Percentiles rank a stretch among this genome's conserved stretches.
These are phyloP conservation scores for Ophiostoma perfectum DNA, from an alignment of 2,329 filamentous ascomycete species.

Conservation along the genomic window DNA sequence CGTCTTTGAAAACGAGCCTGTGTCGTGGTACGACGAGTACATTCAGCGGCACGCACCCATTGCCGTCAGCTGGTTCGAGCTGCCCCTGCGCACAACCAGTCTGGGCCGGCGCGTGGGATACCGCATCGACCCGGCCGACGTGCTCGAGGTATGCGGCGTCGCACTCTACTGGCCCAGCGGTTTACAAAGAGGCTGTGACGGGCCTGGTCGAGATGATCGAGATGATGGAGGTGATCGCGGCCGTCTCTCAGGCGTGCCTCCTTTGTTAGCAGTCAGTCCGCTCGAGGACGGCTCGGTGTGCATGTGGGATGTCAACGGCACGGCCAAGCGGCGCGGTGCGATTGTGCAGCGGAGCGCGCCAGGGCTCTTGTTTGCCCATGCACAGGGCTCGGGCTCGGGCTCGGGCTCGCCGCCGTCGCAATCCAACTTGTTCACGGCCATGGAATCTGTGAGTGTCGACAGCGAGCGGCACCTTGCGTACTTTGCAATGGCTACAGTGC, in stretches of 20 bases:
- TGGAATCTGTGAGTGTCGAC: slow-evolving; percentile 79
- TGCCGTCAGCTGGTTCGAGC: slow-evolving; percentile 71
- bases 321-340: slow-evolving; percentile 50
- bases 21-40: slow-evolving; percentile 86
- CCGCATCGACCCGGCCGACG: slow-evolving; percentile 33
- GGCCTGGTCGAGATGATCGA: slow-evolving; percentile 33
- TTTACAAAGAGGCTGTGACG: too few relatives aligned
- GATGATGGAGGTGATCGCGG: background rate
- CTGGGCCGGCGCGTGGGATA: slow-evolving; percentile 27
- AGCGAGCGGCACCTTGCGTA: slow-evolving; percentile 62
- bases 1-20: slow-evolving; percentile 61
- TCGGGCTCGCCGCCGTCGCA: slow-evolving; percentile 47
- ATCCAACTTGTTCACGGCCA: slow-evolving; percentile 31
- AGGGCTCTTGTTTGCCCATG: slow-evolving; percentile 56
- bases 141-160: slow-evolving; percentile 66
- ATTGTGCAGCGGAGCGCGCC: slow-evolving; percentile 61
- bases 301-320: slow-evolving; percentile 70
- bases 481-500: slow-evolving; percentile 65
- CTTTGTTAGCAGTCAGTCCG: slow-evolving; percentile 61
- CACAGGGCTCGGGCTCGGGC: too few relatives aligned
- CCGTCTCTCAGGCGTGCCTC: background rate
- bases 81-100: slow-evolving; percentile 44
- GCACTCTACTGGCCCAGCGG: slow-evolving; percentile 54
- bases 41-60: slow-evolving; percentile 73
- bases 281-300: slow-evolving; percentile 84